phyloP scores from a whole-genome alignment of 129 eudicot genomes.

The Oenanthe sinensis region DNA sequence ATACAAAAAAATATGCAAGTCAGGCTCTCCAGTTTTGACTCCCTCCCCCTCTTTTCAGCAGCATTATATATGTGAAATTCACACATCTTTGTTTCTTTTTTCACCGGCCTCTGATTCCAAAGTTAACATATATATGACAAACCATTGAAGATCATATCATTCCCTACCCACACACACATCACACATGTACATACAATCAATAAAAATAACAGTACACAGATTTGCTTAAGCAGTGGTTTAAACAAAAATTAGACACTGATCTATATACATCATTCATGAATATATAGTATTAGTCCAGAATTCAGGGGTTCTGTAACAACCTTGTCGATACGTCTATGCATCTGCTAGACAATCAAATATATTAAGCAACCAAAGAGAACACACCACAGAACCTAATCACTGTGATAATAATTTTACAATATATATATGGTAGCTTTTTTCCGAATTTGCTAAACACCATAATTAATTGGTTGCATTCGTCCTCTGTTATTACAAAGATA shows the following conservation, averaged over 20 bases:
- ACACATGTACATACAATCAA: not conserved
- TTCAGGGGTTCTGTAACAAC: not conserved
- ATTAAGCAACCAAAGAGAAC: not conserved
- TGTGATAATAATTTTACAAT: not conserved
- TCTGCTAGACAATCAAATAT: not conserved
- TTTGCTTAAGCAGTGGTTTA: not conserved
- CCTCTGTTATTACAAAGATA: not conserved
- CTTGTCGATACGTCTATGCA: not conserved
- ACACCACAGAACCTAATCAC: not conserved
- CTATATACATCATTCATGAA: not conserved
- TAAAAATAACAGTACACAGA: not conserved
- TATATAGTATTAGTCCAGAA: not conserved
- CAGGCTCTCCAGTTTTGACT: conserved; percentile 13
- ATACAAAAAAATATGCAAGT: not conserved
- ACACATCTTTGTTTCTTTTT: not conserved
- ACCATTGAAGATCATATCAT: not conserved
- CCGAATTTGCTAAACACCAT: not conserved
- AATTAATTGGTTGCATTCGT: not conserved
- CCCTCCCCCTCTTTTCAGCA: not conserved
- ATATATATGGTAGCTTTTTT: not conserved
- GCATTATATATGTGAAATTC: not conserved
- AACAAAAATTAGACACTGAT: not conserved
- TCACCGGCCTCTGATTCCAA: not conserved
- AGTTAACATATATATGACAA: conserved; percentile 6
- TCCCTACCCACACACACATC: not conserved